A percentile compares a stretch with the other conserved stretches of the same genome.
Conservation (phyloP, 1,284 basidiomycete genomes). For the Trametes polyzona region DNA sequence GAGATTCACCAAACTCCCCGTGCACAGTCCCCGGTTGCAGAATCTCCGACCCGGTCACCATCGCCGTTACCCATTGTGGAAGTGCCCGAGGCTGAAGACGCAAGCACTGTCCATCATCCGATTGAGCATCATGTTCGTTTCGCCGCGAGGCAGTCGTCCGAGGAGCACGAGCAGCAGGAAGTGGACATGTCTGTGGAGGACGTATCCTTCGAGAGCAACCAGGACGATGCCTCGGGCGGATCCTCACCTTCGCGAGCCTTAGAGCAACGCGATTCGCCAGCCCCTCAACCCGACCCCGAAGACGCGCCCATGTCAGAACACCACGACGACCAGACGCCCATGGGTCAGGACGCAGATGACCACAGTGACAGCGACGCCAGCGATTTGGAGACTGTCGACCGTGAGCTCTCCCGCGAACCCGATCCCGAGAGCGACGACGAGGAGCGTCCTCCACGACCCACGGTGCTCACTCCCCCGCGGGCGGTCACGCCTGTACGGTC, state of each 20-base stretch:
- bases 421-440: slow-evolving; percentile 24
- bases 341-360: slow-evolving; percentile 11
- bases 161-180: slow-evolving; percentile 17
- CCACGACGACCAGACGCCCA: not conserved
- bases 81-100: not conserved
- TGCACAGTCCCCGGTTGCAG: too few relatives aligned
- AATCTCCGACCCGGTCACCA: slow-evolving; percentile 13
- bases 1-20: not conserved
- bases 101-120: not conserved
- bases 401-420: slow-evolving; percentile 40
- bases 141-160: slow-evolving; percentile 16
- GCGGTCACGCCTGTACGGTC: slow-evolving; percentile 6
- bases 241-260: not conserved
- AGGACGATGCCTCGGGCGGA: not conserved
- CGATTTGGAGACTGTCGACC: slow-evolving; percentile 33
- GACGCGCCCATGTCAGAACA: not conserved
- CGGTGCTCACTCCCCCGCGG: slow-evolving; percentile 10
- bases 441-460: slow-evolving; percentile 4
- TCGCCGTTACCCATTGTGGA: slow-evolving; percentile 23
- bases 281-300: not conserved
- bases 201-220: slow-evolving; percentile 1
- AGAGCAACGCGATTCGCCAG: not conserved
- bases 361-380: slow-evolving; percentile 23
- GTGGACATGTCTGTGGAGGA: slow-evolving; percentile 1
- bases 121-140: slow-evolving; percentile 19